Conservation (phyloP, 305 asterid genomes). For the Plantago coronopus region DNA sequence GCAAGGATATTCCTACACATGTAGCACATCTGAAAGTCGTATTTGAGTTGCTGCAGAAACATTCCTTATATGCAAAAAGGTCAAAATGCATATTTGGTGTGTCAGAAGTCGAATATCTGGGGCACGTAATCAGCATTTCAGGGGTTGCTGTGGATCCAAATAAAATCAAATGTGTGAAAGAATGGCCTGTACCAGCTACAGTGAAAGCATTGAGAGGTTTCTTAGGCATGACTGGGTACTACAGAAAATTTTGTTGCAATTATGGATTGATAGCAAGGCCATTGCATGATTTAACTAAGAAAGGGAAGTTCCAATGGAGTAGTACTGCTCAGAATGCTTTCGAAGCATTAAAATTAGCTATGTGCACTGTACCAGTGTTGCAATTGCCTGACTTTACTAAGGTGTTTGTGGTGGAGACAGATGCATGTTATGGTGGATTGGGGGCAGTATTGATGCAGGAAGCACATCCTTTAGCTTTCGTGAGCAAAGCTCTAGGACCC, state of each 20-base stretch:
- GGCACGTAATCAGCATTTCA: neutral
- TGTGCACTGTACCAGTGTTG: neutral
- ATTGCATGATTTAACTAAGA: neutral
- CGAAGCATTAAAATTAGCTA: neutral
- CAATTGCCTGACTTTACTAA: neutral
- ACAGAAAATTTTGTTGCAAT: neutral
- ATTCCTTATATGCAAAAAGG: neutral
- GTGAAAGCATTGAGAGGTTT: neutral
- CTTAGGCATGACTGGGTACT: constrained; percentile 3
- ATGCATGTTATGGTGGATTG: neutral
- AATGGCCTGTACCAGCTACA: neutral
- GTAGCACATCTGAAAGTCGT: neutral
- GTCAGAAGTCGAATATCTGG: neutral
- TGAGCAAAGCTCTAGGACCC: neutral
- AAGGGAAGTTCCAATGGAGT: neutral
- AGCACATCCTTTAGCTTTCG: neutral
- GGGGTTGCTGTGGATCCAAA: neutral
- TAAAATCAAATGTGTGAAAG: neutral
- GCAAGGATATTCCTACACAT: neutral
- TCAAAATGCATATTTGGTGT: neutral
- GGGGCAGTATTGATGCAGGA: neutral
- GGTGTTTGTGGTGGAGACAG: neutral
- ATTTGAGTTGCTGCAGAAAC: neutral
- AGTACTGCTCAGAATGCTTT: neutral
- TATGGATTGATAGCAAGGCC: neutral